phyloP scores from a whole-genome alignment of 2,329 filamentous ascomycete species.

The Alternaria burnsii region DNA sequence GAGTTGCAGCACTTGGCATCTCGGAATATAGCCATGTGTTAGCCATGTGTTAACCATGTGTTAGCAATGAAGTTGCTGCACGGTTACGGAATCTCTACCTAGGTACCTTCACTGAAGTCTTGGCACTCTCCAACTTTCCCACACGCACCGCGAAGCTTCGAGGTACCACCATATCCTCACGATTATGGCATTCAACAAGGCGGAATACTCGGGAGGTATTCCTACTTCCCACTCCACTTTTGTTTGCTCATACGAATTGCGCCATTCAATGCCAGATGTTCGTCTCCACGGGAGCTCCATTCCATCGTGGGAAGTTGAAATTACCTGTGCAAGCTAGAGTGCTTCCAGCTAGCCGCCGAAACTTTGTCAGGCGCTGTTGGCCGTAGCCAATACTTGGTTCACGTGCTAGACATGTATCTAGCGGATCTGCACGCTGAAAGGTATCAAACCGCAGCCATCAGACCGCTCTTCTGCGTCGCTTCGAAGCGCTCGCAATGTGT shows the following conservation, averaged over 20 bases:
- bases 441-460: conserved; percentile 6
- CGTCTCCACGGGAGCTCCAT: conserved; percentile 4
- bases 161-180: not conserved
- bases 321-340: conserved; percentile 23
- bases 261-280: conserved; percentile 4
- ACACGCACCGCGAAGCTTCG: not conserved
- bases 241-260: conserved; percentile 1
- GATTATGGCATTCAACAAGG: not conserved
- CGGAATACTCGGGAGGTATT: not conserved
- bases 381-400: conserved; percentile 19
- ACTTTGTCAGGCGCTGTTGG: conserved; percentile 8
- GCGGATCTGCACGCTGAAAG: conserved; percentile 1
- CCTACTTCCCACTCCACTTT: not conserved
- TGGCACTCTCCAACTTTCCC: not conserved
- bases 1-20: conserved; percentile 1
- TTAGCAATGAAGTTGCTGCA: not conserved
- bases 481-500: conserved; percentile 2
- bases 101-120: not conserved
- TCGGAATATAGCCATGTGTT: not conserved
- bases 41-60: too few relatives aligned
- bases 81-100: not conserved
- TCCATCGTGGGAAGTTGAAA: conserved; percentile 20
- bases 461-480: conserved; percentile 18
- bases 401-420: conserved; percentile 19
- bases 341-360: conserved; percentile 24